These are phyloP conservation scores for Syncephalastrum monosporum DNA, from an alignment of 371 early-diverging fungal species.

Conservation along the genomic window DNA sequence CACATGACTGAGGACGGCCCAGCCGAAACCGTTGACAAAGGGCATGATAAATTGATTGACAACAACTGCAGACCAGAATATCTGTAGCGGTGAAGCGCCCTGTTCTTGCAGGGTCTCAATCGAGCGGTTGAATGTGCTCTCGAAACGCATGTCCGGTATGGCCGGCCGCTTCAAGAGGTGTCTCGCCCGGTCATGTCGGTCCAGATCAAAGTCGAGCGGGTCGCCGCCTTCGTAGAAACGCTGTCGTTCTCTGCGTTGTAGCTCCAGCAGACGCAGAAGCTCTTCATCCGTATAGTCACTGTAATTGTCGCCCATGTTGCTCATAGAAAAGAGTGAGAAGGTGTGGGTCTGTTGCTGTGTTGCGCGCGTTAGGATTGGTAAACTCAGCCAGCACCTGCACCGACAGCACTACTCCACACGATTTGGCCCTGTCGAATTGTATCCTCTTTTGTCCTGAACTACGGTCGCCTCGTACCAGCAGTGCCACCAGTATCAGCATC, in stretches of 20 bases:
- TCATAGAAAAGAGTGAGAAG: too few relatives aligned
- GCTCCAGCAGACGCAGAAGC: conserved; percentile 27
- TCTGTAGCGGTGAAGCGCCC: conserved; percentile 25
- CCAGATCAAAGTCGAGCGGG: conserved; percentile 19
- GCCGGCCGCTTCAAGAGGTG: conserved; percentile 24
- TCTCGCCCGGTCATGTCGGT: conserved; percentile 12
- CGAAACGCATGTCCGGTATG: conserved; percentile 50
- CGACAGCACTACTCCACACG: too few relatives aligned
- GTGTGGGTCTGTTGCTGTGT: too few relatives aligned
- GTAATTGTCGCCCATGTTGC: too few relatives aligned
- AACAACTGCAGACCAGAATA: conserved; percentile 38
- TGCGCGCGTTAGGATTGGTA: too few relatives aligned
- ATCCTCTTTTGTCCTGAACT: too few relatives aligned
- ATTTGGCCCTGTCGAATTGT: too few relatives aligned
- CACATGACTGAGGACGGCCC: conserved; percentile 33
- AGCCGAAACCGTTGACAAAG: conserved; percentile 43
- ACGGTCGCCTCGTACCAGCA: too few relatives aligned
- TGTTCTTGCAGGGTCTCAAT: conserved; percentile 27
- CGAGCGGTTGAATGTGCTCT: conserved; percentile 36
- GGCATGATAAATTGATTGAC: conserved; percentile 47
- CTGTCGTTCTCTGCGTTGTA: conserved; percentile 30
- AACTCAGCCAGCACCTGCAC: too few relatives aligned
- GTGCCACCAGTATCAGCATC: too few relatives aligned
- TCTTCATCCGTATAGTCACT: conserved; percentile 19
- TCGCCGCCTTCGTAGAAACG: conserved; percentile 18